Evolutionary conservation across 2,329 filamentous ascomycete genomes (phyloP).

Genomic region (Coniochaeta pulveracea): DNA sequence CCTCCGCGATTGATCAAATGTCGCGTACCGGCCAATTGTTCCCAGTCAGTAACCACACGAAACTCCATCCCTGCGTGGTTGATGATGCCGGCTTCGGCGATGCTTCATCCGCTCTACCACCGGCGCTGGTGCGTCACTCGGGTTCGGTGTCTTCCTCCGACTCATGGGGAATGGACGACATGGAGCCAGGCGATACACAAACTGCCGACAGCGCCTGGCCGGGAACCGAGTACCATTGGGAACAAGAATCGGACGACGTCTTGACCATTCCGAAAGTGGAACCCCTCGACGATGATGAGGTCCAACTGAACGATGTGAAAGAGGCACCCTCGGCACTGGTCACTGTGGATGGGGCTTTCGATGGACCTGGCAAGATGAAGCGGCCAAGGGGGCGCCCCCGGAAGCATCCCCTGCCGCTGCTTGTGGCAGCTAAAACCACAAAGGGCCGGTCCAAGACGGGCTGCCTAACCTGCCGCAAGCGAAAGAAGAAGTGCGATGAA

Average conservation of each 20-base stretch:
- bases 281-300: slow-evolving; percentile 41
- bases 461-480: slow-evolving; percentile 54
- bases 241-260: slow-evolving; percentile 31
- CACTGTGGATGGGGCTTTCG: slow-evolving; percentile 10
- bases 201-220: slow-evolving; percentile 20
- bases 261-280: slow-evolving; percentile 43
- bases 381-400: slow-evolving; percentile 69
- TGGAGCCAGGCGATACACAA: slow-evolving; percentile 13
- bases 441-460: slow-evolving; percentile 67
- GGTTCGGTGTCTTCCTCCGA: slow-evolving; percentile 35
- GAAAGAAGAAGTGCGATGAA: slow-evolving; percentile 66
- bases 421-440: slow-evolving; percentile 53
- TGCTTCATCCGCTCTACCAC: slow-evolving; percentile 23
- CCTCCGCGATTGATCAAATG: slow-evolving; percentile 16
- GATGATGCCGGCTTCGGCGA: slow-evolving; percentile 13
- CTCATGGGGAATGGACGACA: slow-evolving; percentile 30
- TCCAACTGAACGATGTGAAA: slow-evolving; percentile 41
- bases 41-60: slow-evolving; percentile 39
- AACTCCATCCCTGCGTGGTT: slow-evolving; percentile 17
- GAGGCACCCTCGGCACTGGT: slow-evolving; percentile 24
- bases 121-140: slow-evolving; percentile 31
- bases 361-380: slow-evolving; percentile 34
- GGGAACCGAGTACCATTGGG: slow-evolving; percentile 33
- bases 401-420: slow-evolving; percentile 61
- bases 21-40: slow-evolving; percentile 36